phyloP scores from a whole-genome alignment of 1,284 basidiomycete species.

The Kalmanozyma brasiliensis region DNA sequence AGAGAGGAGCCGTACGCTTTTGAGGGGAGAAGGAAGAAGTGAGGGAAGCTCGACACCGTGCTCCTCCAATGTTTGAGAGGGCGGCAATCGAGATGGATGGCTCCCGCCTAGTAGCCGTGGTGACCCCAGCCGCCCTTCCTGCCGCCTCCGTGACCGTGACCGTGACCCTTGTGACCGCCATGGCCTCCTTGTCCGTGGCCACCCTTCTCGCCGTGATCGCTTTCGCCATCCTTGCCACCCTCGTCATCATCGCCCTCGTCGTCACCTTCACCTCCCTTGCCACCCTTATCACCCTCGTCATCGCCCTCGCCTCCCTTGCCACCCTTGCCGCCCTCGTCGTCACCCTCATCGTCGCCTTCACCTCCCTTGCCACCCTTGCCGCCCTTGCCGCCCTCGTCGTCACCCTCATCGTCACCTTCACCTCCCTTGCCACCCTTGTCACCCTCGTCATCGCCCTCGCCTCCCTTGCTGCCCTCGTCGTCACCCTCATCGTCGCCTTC shows the following conservation, averaged over 20 bases:
- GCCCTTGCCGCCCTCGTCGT: background rate
- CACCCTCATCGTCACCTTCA: background rate
- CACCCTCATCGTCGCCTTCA: background rate
- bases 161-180: constrained; percentile 1
- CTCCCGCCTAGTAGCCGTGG: constrained; percentile 12
- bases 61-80: background rate
- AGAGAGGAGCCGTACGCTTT: background rate
- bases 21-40: background rate
- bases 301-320: background rate
- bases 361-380: constrained; percentile 9
- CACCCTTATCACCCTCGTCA: constrained; percentile 14
- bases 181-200: constrained; percentile 2
- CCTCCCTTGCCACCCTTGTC: constrained; percentile 11
- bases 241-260: background rate
- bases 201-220: constrained; percentile 5
- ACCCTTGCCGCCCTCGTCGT: constrained; percentile 10
- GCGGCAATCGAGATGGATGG: background rate
- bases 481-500: background rate
- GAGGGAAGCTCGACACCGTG: background rate
- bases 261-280: background rate
- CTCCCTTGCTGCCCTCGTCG: constrained; percentile 13
- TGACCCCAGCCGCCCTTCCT: constrained; percentile 17
- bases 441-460: background rate
- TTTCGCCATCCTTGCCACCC: constrained; percentile 5
- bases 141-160: background rate